Percentiles rank a stretch among this genome's conserved stretches.
Conservation (phyloP, 148 eudicot genomes). For the Spergularia bocconei region DNA sequence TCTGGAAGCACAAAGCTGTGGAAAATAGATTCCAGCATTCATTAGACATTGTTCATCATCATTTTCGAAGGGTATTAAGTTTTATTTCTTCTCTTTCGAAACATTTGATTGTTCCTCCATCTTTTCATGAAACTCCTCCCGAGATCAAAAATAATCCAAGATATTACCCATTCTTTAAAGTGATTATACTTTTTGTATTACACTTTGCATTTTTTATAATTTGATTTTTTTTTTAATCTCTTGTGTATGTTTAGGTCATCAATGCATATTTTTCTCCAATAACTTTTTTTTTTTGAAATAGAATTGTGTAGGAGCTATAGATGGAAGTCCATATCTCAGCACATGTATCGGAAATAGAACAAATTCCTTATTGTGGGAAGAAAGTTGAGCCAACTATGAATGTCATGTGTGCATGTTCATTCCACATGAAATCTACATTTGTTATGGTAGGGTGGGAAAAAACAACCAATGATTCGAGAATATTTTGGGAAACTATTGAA, state of each 20-base stretch:
- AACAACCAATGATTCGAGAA: slow-evolving; percentile 5
- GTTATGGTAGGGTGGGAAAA: slow-evolving; percentile 11
- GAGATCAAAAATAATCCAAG: too few relatives aligned
- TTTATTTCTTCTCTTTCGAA: too few relatives aligned
- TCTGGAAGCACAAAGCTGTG: background rate
- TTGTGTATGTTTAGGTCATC: too few relatives aligned
- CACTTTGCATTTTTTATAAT: background rate
- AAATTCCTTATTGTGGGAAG: slow-evolving; percentile 12
- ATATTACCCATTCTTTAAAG: too few relatives aligned
- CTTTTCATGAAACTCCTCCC: too few relatives aligned
- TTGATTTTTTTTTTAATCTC: background rate
- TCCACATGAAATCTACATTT: slow-evolving; percentile 11
- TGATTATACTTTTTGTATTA: background rate
- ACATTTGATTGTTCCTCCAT: too few relatives aligned
- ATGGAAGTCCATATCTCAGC: slow-evolving; percentile 10
- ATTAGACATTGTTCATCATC: background rate
- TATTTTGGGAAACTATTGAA: too few relatives aligned
- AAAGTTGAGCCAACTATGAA: too few relatives aligned
- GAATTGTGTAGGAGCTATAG: background rate
- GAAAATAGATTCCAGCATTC: slow-evolving; percentile 5
- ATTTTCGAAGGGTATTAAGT: too few relatives aligned
- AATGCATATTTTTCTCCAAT: too few relatives aligned
- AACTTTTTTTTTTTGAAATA: background rate
- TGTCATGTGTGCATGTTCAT: too few relatives aligned
- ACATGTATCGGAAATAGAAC: background rate